Evolutionary conservation across 2,329 filamentous ascomycete genomes (phyloP), one percentile per base, ranked within the genome.

Genomic region (Aphanoascus verrucosus): DNA sequence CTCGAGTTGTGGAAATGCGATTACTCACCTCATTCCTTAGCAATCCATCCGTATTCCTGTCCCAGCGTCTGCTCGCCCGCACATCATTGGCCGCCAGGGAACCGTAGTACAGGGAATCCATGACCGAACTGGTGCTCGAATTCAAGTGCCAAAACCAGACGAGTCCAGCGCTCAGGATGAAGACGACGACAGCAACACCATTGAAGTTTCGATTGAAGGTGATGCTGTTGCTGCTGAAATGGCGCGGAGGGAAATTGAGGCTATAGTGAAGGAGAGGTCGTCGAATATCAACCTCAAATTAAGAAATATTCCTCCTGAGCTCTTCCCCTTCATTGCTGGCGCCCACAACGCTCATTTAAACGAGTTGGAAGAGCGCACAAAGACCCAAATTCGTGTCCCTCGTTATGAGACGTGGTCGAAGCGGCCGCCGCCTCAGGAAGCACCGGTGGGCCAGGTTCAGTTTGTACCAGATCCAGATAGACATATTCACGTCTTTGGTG

Each of bases 321-420:
- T 93, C 70, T 98, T 93, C 71, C 91, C 91, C 50, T 98, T 98
- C 75, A 84, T 98, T 68, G 85, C 88, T 20, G 89, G 89, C 47
- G 81, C 84, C 8, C 80, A 85, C 66, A 87, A 89, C 65, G 74
- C 79, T 45, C 74, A 81, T 49, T 72, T 88, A 53, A 77, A 80
- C 59, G 78, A 79, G 37, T 76, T 95, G 50, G 85, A 91, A 69
- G 73, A 82, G 56, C 80, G 80, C 57, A 85, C 84, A 57, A 86
- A 88, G 57, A 77, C 95, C 35, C 84, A 86, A 65, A 78, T 98
- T 58, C 81, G 86, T 54, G 84, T 98, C 45, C 93, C 93, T 42
- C 78, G 85, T 49, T 86, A 94, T 68, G 81, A 88, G 67, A 84
- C 80, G 11, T 90, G 84, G 80, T 79, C 72, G 47, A 72, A 79